These are phyloP conservation scores for Rhodotorula sp. DNA, from an alignment of 1,284 basidiomycete species.

Conservation along the genomic window DNA sequence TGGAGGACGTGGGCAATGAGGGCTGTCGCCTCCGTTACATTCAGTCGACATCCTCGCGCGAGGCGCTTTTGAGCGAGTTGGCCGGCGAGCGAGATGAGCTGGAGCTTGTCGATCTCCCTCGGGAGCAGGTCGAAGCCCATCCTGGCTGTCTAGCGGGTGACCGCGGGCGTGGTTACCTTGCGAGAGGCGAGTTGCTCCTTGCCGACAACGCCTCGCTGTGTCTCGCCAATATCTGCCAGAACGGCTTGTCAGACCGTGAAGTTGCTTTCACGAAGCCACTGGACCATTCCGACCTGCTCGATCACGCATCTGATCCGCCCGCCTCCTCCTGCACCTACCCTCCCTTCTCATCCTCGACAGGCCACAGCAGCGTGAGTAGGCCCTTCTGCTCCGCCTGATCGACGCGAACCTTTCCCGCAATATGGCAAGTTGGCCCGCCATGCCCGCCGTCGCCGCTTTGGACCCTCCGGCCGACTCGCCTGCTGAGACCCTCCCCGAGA, in stretches of 20 bases:
- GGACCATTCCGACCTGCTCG: too few species aligned
- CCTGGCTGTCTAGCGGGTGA: background rate
- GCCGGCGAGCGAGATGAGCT: constrained; percentile 62
- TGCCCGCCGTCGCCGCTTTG: background rate
- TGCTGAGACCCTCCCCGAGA: background rate
- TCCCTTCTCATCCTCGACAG: too few species aligned
- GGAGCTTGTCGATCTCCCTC: constrained; percentile 50
- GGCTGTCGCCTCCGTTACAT: constrained; percentile 82
- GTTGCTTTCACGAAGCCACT: too few species aligned
- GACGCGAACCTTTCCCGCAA: background rate
- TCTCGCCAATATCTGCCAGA: too few species aligned
- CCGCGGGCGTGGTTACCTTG: background rate
- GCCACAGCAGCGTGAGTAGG: too few species aligned
- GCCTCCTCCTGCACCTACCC: background rate
- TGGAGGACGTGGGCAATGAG: constrained; percentile 89
- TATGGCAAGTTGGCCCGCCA: background rate
- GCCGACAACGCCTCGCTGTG: too few species aligned
- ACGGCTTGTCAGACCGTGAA: too few species aligned
- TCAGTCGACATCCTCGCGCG: constrained; percentile 82
- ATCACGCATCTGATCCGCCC: background rate
- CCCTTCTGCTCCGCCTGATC: background rate
- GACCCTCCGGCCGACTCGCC: background rate
- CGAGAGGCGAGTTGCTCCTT: background rate
- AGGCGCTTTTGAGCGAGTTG: constrained; percentile 89
- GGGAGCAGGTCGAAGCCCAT: constrained; percentile 40